These are phyloP conservation scores for Echeveria elegans DNA, from an alignment of 164 flowering plant species.

Conservation along the genomic window DNA sequence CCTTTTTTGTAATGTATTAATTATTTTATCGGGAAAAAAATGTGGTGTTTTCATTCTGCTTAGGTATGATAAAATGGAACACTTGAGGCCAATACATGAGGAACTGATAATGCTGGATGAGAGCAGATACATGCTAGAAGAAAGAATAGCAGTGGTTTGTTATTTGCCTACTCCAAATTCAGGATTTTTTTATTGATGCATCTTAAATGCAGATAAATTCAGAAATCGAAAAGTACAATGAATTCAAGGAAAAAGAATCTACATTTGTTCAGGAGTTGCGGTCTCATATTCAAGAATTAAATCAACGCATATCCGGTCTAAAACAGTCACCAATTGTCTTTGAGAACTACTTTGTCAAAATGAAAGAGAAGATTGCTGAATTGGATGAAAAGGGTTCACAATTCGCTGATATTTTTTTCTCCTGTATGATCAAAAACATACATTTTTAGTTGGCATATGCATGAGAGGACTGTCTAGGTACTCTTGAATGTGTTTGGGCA, in stretches of 20 bases:
- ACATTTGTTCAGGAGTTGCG: conserved; percentile 63
- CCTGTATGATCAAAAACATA: too few species aligned
- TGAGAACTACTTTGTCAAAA: conserved; percentile 38
- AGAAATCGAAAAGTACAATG: conserved; percentile 46
- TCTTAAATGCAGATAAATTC: conserved; percentile 43
- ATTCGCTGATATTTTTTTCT: neutral
- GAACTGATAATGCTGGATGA: conserved; percentile 35
- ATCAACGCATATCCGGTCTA: conserved; percentile 47
- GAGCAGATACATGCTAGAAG: conserved; percentile 40
- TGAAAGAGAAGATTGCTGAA: conserved; percentile 60
- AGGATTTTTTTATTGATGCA: neutral
- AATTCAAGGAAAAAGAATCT: conserved; percentile 49
- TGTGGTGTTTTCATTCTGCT: neutral
- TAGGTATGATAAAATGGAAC: conserved; percentile 52
- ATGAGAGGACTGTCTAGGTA: neutral
- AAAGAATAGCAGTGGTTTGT: conserved; percentile 48
- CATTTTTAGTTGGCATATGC: neutral
- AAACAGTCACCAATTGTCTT: conserved; percentile 63
- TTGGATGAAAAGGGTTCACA: conserved; percentile 62
- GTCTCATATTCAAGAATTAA: conserved; percentile 56
- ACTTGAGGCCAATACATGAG: conserved; percentile 33
- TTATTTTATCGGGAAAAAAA: neutral
- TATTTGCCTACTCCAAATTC: neutral
- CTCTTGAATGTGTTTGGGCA: too few species aligned
- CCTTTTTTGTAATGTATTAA: too few species aligned